Percentiles rank a stretch among this genome's conserved stretches.
Conservation (phyloP, 768 basidiomycete genomes). For the Tulasnella calospora region DNA sequence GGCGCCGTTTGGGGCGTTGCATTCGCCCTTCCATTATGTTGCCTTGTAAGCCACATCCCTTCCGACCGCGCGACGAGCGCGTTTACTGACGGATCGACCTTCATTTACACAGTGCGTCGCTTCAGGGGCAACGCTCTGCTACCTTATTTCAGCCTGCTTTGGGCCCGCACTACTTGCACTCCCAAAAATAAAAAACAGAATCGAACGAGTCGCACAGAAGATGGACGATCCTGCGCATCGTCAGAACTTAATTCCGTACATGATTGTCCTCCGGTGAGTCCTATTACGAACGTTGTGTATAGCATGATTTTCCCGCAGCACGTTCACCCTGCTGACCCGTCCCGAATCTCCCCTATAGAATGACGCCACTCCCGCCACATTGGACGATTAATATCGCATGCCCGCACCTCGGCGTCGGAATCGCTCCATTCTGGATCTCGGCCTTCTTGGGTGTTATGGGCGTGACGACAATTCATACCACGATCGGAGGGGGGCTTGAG, state of each 20-base stretch:
- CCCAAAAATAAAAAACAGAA: constrained; percentile 73
- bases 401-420: constrained; percentile 83
- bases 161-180: constrained; percentile 81
- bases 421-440: constrained; percentile 82
- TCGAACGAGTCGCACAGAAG: constrained; percentile 77
- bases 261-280: constrained; percentile 63
- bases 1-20: constrained; percentile 94
- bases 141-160: constrained; percentile 83
- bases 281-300: neutral
- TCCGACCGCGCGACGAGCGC: neutral
- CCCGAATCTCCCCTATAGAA: constrained; percentile 43
- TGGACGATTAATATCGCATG: constrained; percentile 93
- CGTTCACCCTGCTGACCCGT: neutral
- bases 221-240: constrained; percentile 60
- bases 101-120: constrained; percentile 59
- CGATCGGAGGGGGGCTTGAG: constrained; percentile 82
- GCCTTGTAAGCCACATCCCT: constrained; percentile 45
- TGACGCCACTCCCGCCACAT: constrained; percentile 83
- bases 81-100: neutral
- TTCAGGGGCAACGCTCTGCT: constrained; percentile 85
- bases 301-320: neutral
- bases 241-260: constrained; percentile 82
- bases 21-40: constrained; percentile 77
- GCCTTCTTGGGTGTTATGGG: constrained; percentile 89
- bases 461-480: constrained; percentile 87